Evolutionary conservation across 768 basidiomycete species (phyloP).

Genomic region (Inosperma sp.): DNA sequence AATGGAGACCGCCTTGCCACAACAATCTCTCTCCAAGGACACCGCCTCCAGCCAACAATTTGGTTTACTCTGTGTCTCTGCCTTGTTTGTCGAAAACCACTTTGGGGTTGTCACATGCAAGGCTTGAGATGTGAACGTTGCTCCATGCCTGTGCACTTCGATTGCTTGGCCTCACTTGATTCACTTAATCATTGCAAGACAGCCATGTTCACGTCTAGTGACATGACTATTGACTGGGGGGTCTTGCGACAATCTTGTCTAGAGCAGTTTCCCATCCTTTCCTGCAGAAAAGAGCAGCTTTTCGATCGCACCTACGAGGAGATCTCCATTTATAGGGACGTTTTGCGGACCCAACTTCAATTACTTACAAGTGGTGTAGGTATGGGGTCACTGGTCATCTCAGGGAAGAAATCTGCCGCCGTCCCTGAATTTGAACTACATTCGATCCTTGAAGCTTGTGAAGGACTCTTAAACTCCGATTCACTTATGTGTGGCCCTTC

Average conservation of each 20-base stretch:
- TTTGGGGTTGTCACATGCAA: constrained; percentile 69
- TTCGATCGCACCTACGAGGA: constrained; percentile 59
- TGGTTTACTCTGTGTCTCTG: constrained; percentile 75
- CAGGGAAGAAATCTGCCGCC: constrained; percentile 28
- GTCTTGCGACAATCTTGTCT: constrained; percentile 55
- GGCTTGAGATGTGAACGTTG: constrained; percentile 62
- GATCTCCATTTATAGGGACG: constrained; percentile 51
- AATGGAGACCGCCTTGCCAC: constrained; percentile 23
- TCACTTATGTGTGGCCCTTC: constrained; percentile 39
- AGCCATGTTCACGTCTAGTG: constrained; percentile 35
- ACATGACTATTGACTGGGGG: constrained; percentile 49
- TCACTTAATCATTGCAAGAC: constrained; percentile 38
- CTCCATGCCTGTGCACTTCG: constrained; percentile 52
- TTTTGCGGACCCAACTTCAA: constrained; percentile 65
- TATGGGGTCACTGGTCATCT: constrained; percentile 55
- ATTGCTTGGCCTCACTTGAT: constrained; percentile 37
- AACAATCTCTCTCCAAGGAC: constrained; percentile 31
- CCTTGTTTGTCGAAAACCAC: constrained; percentile 56
- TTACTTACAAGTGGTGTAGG: constrained; percentile 63
- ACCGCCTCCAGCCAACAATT: constrained; percentile 55
- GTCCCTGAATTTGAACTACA: constrained; percentile 56
- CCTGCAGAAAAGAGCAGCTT: constrained; percentile 45
- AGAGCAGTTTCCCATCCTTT: constrained; percentile 45
- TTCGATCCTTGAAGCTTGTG: constrained; percentile 44
- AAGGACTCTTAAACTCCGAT: constrained; percentile 44